These are phyloP conservation scores for Tricholoma sp. DNA, from an alignment of 768 basidiomycete genomes.

Conservation along the genomic window DNA sequence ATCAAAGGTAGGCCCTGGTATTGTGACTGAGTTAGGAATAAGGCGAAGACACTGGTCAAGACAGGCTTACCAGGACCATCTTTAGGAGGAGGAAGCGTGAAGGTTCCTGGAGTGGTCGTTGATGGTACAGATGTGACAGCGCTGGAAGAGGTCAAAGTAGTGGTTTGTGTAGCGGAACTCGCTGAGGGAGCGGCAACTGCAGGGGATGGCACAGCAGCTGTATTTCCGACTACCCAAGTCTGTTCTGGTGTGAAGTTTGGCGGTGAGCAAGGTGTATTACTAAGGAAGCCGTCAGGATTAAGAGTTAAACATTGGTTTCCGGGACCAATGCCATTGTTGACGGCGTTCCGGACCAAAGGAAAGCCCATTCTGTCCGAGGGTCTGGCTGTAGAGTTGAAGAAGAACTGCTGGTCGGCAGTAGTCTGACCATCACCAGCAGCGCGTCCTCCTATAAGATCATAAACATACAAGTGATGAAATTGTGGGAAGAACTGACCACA, in stretches of 20 bases:
- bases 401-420: constrained; percentile 21
- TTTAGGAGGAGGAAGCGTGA: constrained; percentile 13
- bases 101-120: constrained; percentile 8
- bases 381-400: constrained; percentile 18
- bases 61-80: constrained; percentile 13
- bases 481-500: constrained; percentile 12
- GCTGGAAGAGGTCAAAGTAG: not conserved
- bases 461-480: not conserved
- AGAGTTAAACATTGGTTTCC: constrained; percentile 21
- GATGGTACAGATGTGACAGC: not conserved
- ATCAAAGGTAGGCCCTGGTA: constrained; percentile 18
- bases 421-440: constrained; percentile 24
- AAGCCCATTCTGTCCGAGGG: constrained; percentile 14
- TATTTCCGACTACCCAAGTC: constrained; percentile 17
- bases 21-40: not conserved
- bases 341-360: constrained; percentile 16
- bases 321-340: constrained; percentile 18
- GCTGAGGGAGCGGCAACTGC: not conserved
- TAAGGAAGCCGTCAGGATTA: constrained; percentile 21
- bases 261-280: constrained; percentile 21
- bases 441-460: constrained; percentile 15
- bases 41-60: not conserved
- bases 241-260: constrained; percentile 22
- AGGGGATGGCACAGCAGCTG: not conserved
- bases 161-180: not conserved